A percentile compares a stretch with the other conserved stretches of the same genome.
Evolutionary conservation across 2,329 filamentous ascomycete genomes (phyloP).

Genomic region (Akanthomyces uredinophilus): DNA sequence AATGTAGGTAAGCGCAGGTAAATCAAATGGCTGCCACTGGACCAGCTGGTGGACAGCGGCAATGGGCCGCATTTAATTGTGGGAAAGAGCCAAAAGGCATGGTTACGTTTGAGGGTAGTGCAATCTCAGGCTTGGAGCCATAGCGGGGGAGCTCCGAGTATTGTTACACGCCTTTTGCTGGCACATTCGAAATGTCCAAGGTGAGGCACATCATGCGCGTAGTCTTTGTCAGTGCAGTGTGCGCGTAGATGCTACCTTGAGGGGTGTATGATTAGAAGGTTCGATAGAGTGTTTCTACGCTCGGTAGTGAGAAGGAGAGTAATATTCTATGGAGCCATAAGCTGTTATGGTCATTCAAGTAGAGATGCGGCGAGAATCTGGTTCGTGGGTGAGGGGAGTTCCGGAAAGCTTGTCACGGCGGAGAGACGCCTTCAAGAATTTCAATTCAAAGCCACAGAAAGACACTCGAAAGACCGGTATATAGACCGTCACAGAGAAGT

Average conservation of each 20-base stretch:
- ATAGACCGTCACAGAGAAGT: background rate
- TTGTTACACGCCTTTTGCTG: background rate
- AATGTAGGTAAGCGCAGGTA: background rate
- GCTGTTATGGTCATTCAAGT: background rate
- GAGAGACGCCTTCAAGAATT: background rate
- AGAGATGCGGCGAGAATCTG: background rate
- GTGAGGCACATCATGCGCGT: background rate
- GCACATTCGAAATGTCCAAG: background rate
- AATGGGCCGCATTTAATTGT: slow-evolving; percentile 11
- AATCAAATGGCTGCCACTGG: background rate
- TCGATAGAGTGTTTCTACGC: background rate
- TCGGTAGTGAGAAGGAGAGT: background rate
- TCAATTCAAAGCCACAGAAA: background rate
- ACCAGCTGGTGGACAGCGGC: background rate
- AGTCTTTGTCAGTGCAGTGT: background rate
- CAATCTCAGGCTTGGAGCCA: background rate
- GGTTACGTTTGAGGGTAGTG: slow-evolving; percentile 7
- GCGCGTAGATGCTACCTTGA: background rate
- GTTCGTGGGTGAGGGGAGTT: background rate
- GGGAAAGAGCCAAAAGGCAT: background rate
- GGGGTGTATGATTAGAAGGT: slow-evolving; percentile 1
- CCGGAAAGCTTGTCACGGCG: background rate
- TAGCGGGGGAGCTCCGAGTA: background rate
- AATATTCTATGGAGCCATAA: slow-evolving; percentile 14
- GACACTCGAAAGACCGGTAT: too few relatives aligned